Base-by-base conservation (phyloP, 768 basidiomycete species). In the Suillus alpinus region DNA sequence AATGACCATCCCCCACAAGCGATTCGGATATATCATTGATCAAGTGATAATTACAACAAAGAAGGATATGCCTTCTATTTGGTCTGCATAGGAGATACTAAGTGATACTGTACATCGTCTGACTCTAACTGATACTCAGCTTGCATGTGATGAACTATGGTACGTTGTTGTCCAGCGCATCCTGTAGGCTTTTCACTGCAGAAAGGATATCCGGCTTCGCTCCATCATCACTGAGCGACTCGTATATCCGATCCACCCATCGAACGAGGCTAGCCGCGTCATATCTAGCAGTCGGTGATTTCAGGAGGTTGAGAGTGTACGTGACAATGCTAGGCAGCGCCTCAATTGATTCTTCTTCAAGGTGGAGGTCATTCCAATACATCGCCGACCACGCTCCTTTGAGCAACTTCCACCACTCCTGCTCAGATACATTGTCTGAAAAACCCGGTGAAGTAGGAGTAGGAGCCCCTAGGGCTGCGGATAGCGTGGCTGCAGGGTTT, bases 371-470 rank as follows among this genome's bases (percentile, higher is more conserved):
- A 52, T 52, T 52, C 32, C n/a, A 52, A 32, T 18, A 20, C 51
- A 52, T 52, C 12, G 51, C 51, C n/a, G n/a, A 34, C 51, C 51
- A 52, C 12, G 51, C 51, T 52, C n/a, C 51, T 34, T 52, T 52
- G n/a, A 52, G n/a, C n/a, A 52, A 6, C 12, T 20, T 6, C 51
- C 51, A 34, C 51, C 51, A 34, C 14, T 52, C 32, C 32, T 20
- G 13, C 32, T 34, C 51, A 0, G 32, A 34, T 20, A 52, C 20
- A 13, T 13, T 20, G 18, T 32, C 50, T 4, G 31, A 16, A 13
- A 34, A 52, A 32, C 7, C 6, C 2, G 51, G 34, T 36, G 36
- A 36, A 26, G 26, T 26, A 26, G 26, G 26, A 43, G 41, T n/a
- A n/a, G 9, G 9, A 10, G 8, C 8, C 3, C n/a, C n/a, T 43